Percentiles rank a stretch among this genome's conserved stretches.
These are phyloP conservation scores for Cadophora malorum DNA, from an alignment of 2,329 filamentous ascomycete genomes.

Conservation along the genomic window DNA sequence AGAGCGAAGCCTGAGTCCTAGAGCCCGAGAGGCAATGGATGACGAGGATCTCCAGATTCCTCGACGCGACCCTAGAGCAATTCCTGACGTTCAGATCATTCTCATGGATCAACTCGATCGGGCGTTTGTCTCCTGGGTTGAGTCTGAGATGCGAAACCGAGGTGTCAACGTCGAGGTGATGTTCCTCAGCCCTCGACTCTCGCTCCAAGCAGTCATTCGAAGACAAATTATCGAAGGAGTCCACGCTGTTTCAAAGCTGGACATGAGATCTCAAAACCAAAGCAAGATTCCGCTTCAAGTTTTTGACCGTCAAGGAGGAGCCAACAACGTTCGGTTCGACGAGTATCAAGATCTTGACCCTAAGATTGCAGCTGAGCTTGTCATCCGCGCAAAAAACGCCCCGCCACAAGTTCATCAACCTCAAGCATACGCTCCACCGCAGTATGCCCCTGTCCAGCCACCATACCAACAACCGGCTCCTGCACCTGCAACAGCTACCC, in stretches of 20 bases:
- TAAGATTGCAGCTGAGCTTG: constrained; percentile 78
- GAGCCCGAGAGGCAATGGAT: constrained; percentile 62
- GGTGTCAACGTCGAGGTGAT: constrained; percentile 80
- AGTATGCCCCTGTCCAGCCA: constrained; percentile 39
- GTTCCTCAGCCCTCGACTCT: constrained; percentile 77
- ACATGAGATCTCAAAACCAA: constrained; percentile 69
- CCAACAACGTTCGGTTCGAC: constrained; percentile 79
- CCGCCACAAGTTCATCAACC: constrained; percentile 32
- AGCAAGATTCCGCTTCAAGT: constrained; percentile 82
- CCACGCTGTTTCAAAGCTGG: constrained; percentile 80
- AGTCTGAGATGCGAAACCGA: constrained; percentile 74
- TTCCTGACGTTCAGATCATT: constrained; percentile 90
- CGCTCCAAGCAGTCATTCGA: constrained; percentile 80
- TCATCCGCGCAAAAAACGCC: constrained; percentile 70
- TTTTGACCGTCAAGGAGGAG: constrained; percentile 80
- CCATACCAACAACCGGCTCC: constrained; percentile 46
- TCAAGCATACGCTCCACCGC: constrained; percentile 46
- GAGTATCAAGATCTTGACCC: constrained; percentile 87
- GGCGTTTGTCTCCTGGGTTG: constrained; percentile 84
- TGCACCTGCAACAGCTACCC: constrained; percentile 47
- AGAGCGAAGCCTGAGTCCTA: constrained; percentile 74
- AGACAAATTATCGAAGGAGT: constrained; percentile 90
- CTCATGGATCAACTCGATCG: constrained; percentile 78
- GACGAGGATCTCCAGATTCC: constrained; percentile 75
- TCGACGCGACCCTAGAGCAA: constrained; percentile 72